Base-by-base conservation (phyloP, 2,329 filamentous ascomycete genomes). In the Curvularia spicifera region DNA sequence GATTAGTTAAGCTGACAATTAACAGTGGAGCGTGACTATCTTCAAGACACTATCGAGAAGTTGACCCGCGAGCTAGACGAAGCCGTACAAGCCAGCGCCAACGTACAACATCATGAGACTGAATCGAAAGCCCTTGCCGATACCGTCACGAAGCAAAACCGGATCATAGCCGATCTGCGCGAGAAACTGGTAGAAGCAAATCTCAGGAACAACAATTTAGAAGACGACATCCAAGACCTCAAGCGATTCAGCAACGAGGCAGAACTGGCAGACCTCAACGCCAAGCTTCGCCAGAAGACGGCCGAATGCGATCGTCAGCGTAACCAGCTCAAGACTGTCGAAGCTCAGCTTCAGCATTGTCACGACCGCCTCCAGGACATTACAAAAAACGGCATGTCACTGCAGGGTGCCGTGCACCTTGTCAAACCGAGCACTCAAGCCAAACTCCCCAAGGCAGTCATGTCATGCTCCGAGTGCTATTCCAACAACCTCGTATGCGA, bases 381-480 rank as follows among this genome's bases (percentile, higher is more conserved):
- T n/a, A 44, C 56, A 3, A 52, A 68, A 10, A 50, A 62, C 4
- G 57, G 57, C 6, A 51, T 56, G 7, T 45, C 49, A 2, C 68
- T 75, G 10, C 64, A 63, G 5, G 71, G 70, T 18, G 73, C 63
- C 3, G 67, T 67, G 4, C 70, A 73, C 40, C 53, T 73, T 1
- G 68, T 74, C 31, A 37, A 50, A 4, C 71, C 73, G 1, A 35
- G 42, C 10, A 3, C 9, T 1, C 59, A 52, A 3, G 56, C 59
- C 8, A 71, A 68, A 45, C 59, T 75, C 0, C 67, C 70, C 1
- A 50, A 43, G 8, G 50, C 50, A 1, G 68, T 74, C 1, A 53
- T 73, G 51, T 35, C 64, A 2, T 76, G 73, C 55, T 60, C 64
- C 1, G 68, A 74, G 31, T 76, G 73, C 57, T 74, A 70, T 49